phyloP scores from a whole-genome alignment of 768 basidiomycete genomes.

The Tylopilus vinaceipallidus region DNA sequence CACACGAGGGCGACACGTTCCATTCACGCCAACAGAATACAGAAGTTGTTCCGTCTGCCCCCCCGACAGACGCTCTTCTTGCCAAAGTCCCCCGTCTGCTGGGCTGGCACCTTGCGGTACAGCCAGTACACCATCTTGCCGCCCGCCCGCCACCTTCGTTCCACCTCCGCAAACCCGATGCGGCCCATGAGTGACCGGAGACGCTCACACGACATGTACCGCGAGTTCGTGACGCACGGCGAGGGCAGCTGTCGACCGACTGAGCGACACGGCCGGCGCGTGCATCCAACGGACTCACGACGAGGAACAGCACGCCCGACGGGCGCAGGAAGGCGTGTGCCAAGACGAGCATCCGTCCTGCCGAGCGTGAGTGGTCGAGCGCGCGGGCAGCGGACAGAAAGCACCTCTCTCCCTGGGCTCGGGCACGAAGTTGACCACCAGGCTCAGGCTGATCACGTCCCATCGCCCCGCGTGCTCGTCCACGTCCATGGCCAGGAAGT shows the following conservation, averaged over 20 bases:
- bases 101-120: conserved; percentile 46
- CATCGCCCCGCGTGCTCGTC: conserved; percentile 53
- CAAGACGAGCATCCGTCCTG: conserved; percentile 70
- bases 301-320: conserved; percentile 67
- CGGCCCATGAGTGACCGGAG: conserved; percentile 55
- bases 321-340: conserved; percentile 54
- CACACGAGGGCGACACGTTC: neutral
- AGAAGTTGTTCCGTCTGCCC: conserved; percentile 81
- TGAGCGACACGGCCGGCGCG: conserved; percentile 8
- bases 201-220: conserved; percentile 67
- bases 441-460: conserved; percentile 80
- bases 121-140: conserved; percentile 92
- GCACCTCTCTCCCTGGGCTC: conserved; percentile 72
- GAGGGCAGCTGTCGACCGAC: conserved; percentile 62
- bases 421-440: conserved; percentile 90
- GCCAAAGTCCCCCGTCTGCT: conserved; percentile 31
- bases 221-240: conserved; percentile 83
- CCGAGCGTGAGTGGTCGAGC: conserved; percentile 2
- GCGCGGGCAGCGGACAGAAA: neutral
- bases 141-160: conserved; percentile 58
- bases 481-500: conserved; percentile 69
- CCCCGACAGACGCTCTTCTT: conserved; percentile 61
- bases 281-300: conserved; percentile 42
- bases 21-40: conserved; percentile 41
- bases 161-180: conserved; percentile 63